phyloP scores from a whole-genome alignment of 176 grass and related monocot genomes.

The Zea mays region DNA sequence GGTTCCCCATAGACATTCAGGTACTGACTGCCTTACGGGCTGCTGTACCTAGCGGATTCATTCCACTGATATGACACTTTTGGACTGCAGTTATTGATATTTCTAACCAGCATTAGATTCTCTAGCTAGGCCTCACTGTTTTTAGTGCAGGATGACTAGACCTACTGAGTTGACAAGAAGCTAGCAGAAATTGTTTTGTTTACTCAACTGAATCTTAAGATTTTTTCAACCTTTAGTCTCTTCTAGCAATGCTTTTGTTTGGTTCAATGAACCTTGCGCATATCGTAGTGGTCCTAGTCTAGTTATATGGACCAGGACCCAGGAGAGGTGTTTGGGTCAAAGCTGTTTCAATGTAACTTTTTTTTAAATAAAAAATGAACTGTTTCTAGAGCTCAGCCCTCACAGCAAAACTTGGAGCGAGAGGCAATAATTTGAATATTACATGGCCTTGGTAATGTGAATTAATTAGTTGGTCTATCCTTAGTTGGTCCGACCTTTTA shows the following conservation, averaged over 20 bases:
- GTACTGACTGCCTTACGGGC: conserved; percentile 16
- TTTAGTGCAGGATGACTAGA: conserved; percentile 35
- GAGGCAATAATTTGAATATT: neutral
- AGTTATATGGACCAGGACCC: neutral
- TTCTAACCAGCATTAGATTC: conserved; percentile 4
- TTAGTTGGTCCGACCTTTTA: neutral
- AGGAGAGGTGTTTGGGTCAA: neutral
- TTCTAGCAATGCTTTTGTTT: neutral
- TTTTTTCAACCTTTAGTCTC: conserved; percentile 32
- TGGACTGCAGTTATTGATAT: neutral
- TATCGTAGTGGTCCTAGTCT: neutral
- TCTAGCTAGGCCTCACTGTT: neutral
- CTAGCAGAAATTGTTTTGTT: neutral
- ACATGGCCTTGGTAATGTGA: neutral
- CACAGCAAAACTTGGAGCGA: neutral
- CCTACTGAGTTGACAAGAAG: neutral
- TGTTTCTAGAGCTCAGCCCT: neutral
- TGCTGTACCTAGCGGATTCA: neutral
- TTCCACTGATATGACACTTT: neutral
- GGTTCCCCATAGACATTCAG: conserved; percentile 93
- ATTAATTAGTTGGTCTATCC: neutral
- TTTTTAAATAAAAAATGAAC: neutral
- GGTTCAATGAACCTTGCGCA: conserved; percentile 2
- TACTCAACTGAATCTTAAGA: neutral
- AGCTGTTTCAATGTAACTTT: neutral